Evolutionary conservation across 805 yeast genomes (phyloP), one percentile per base, ranked within the genome.

Genomic region (Cyberlindnera saturnus): DNA sequence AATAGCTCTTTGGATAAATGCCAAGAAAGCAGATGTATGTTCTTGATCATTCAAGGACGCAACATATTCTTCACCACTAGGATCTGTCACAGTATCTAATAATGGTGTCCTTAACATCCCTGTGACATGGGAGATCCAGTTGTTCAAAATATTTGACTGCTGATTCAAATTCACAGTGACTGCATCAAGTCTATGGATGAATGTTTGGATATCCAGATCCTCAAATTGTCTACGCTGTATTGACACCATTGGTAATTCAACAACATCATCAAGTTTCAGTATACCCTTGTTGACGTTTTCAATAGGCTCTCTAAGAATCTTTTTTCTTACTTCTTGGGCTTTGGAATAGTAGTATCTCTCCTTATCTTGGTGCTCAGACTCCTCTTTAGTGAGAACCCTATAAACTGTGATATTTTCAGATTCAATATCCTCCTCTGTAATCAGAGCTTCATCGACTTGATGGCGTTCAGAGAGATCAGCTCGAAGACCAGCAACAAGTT

Each of bases 21-120:
- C 78, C 45, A 86, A 65, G 44, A 77, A 72, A 0, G 76, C 70
- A 34, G 78, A 77, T 0, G 82, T 82, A 45, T 74, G 70, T 45
- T 84, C 95, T 60, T 91, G 98, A 38, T 76, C 81, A 34, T 78
- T 77, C 39, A 91, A 66, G 0, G 95, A 81, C 5, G 73, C 74
- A 11, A 77, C 81, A 61, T 90, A 93, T 55, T 89, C 97, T 39
- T 79, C 84, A 13, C 54, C 59, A 40, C 46, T 48, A n/a, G 60
- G 55, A 34, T 68, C 70, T 1, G 63, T 61, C 8, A 64, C 66
- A n/a, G 63, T 52, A 40, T 79, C 82, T 33, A 77, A 63, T 6
- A 85, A 67, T 0, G 79, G 79, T n/a, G 66, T 67, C 31, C 65
- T 56, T 38, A 86, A 62, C 13, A 78, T 59, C 3, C 50, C 50